Evolutionary conservation across 768 basidiomycete genomes (phyloP), one percentile per base, ranked within the genome.

Genomic region (Hygrophorus pudorinus): DNA sequence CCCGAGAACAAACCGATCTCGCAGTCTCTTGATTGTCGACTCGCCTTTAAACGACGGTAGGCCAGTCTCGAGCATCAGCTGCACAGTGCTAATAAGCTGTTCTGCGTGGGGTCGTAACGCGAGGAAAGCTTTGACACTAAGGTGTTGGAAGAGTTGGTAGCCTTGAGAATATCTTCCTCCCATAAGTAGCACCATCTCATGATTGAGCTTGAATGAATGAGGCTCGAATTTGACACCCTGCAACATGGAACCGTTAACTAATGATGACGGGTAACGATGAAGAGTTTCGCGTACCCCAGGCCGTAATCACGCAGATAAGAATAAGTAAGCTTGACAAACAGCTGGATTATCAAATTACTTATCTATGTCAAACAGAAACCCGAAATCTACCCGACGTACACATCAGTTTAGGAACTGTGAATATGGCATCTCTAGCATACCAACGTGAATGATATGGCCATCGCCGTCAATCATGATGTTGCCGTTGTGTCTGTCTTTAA

Each of bases 381-480:
- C 92, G 54, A 96, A 93, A 64, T 96, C 89, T 92, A 51, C n/a
- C 40, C 38, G 21, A 37, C 40, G 34, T 45, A 47, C 12, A 51
- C n/a, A 44, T 42, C 6, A 13, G 35, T 28, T 30, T 41, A 11
- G 32, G 33, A 17, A 17, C 13, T 8, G 11, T 27, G 16, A 45
- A 16, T 12, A 37, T 21, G 1, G 9, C 31, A 16, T 32, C 43
- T 13, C 59, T 7, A 18, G 12, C 81, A 34, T 47, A 91, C 92
- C 94, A 53, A 99, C 78, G 59, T 99, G 96, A 3, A 97, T 76
- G 47, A 99, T 94, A 59, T 97, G 93, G 0, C 96, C 96, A 47
- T 93, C 88, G 2, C 85, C 91, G 59, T 98, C 96, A 48, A 99
- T 93, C 94, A 99, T 97, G 59, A 99, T 98, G 60, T 99, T 99